These are phyloP conservation scores for Sporisorium scitamineum DNA, from an alignment of 1,284 basidiomycete species.

Conservation along the genomic window DNA sequence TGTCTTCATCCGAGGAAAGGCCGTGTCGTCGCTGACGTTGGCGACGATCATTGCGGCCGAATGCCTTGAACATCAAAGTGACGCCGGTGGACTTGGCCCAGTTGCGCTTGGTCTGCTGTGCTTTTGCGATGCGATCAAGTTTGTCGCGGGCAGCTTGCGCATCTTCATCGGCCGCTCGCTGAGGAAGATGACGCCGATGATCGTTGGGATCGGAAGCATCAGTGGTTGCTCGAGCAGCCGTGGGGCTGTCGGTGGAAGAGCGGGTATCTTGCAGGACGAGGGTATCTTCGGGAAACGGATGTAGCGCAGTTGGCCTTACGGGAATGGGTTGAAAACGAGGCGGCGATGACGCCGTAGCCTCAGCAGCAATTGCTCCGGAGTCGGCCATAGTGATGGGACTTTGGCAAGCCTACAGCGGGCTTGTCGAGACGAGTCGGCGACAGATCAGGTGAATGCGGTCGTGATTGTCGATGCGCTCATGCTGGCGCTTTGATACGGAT, in stretches of 20 bases:
- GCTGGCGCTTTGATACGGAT: background rate
- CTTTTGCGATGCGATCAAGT: constrained; percentile 48
- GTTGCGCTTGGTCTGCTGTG: constrained; percentile 37
- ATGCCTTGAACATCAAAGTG: constrained; percentile 18
- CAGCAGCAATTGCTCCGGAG: background rate
- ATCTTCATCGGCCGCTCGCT: constrained; percentile 32
- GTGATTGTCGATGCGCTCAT: background rate
- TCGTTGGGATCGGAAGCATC: background rate
- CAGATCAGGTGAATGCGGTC: constrained; percentile 1
- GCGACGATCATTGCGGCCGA: constrained; percentile 26
- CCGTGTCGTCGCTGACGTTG: constrained; percentile 31
- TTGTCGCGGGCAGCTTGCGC: constrained; percentile 43
- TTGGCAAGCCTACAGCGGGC: background rate
- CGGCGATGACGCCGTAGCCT: constrained; percentile 6
- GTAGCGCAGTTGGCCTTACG: constrained; percentile 34
- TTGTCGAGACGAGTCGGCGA: background rate
- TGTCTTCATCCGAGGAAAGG: constrained; percentile 28
- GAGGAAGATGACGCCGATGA: constrained; percentile 10
- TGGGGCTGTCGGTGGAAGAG: constrained; percentile 22
- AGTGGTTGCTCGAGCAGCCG: background rate
- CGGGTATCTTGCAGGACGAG: constrained; percentile 39
- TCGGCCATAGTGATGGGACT: background rate
- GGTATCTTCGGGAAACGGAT: constrained; percentile 33
- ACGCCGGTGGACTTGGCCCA: constrained; percentile 46
- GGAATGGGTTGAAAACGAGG: constrained; percentile 3